Evolutionary conservation across 805 yeast genomes (phyloP).

Genomic region (Teunomyces cretensis): DNA sequence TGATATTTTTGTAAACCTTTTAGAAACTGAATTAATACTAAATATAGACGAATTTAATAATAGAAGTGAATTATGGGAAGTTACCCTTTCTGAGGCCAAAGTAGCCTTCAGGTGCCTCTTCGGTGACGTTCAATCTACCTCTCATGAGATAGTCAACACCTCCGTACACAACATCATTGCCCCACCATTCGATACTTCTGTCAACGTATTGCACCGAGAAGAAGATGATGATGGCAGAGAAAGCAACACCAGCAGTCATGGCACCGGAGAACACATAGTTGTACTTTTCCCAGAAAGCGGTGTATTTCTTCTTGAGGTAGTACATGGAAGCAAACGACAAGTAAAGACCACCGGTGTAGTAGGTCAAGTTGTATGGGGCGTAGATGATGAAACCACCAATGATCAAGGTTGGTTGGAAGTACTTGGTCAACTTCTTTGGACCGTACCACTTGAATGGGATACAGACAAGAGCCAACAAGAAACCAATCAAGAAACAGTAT

Average conservation of each 20-base stretch:
- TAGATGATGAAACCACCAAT: constrained; percentile 31
- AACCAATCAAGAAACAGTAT: constrained; percentile 37
- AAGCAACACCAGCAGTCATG: constrained; percentile 35
- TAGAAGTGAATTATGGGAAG: constrained; percentile 14
- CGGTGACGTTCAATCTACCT: constrained; percentile 14
- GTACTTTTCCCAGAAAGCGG: constrained; percentile 38
- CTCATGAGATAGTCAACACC: constrained; percentile 35
- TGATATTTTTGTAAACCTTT: too few species aligned
- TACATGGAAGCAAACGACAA: constrained; percentile 27
- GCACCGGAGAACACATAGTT: constrained; percentile 32
- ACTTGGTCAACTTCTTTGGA: constrained; percentile 19
- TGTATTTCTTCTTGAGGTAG: constrained; percentile 25
- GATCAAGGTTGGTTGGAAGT: constrained; percentile 34
- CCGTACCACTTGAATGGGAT: constrained; percentile 14
- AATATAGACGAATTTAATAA: too few species aligned
- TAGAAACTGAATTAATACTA: too few species aligned
- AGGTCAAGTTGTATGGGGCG: constrained; percentile 36
- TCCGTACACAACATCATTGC: constrained; percentile 23
- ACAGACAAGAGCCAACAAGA: constrained; percentile 23
- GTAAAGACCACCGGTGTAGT: constrained; percentile 30
- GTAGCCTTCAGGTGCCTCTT: constrained; percentile 31
- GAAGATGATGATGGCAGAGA: constrained; percentile 34
- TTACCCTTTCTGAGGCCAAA: constrained; percentile 35
- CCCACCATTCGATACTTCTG: constrained; percentile 33
- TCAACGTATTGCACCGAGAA: constrained; percentile 37